Percentiles rank a stretch among this genome's conserved stretches.
phyloP scores from a whole-genome alignment of 176 grass and related monocot genomes.

The Oryza punctata region DNA sequence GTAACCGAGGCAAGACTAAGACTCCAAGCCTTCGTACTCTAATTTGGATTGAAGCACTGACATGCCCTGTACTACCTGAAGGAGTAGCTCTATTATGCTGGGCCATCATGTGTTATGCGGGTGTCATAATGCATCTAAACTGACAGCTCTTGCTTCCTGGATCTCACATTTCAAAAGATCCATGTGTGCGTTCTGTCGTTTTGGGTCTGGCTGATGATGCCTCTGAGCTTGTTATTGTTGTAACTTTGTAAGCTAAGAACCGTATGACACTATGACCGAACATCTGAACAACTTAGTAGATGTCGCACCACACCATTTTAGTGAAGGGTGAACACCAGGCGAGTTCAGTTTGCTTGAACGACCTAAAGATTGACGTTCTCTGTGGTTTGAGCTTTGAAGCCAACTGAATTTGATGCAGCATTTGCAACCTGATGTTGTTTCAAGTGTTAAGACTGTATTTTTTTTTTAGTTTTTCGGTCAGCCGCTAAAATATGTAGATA shows the following conservation, averaged over 20 bases:
- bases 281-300: slow-evolving; percentile 22
- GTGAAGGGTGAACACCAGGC: slow-evolving; percentile 29
- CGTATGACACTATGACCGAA: not conserved
- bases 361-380: not conserved
- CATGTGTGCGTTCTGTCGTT: slow-evolving; percentile 33
- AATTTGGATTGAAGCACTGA: slow-evolving; percentile 24
- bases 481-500: not conserved
- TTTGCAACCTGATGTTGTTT: not conserved
- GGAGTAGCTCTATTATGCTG: slow-evolving; percentile 13
- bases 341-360: slow-evolving; percentile 5
- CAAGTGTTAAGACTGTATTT: not conserved
- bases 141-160: slow-evolving; percentile 19
- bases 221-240: slow-evolving; percentile 28
- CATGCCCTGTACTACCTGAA: not conserved
- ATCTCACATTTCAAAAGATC: slow-evolving; percentile 29
- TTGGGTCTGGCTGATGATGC: slow-evolving; percentile 24
- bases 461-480: not conserved
- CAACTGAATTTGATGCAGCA: not conserved
- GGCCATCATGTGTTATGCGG: not conserved
- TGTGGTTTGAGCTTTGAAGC: not conserved
- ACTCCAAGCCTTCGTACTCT: slow-evolving; percentile 73
- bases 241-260: slow-evolving; percentile 26
- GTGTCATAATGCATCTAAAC: not conserved
- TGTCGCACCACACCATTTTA: slow-evolving; percentile 34
- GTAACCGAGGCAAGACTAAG: slow-evolving; percentile 71